A percentile compares a stretch with the other conserved stretches of the same genome.
phyloP scores from a whole-genome alignment of 148 eudicot species.

The Rhododendron ferrugineum region DNA sequence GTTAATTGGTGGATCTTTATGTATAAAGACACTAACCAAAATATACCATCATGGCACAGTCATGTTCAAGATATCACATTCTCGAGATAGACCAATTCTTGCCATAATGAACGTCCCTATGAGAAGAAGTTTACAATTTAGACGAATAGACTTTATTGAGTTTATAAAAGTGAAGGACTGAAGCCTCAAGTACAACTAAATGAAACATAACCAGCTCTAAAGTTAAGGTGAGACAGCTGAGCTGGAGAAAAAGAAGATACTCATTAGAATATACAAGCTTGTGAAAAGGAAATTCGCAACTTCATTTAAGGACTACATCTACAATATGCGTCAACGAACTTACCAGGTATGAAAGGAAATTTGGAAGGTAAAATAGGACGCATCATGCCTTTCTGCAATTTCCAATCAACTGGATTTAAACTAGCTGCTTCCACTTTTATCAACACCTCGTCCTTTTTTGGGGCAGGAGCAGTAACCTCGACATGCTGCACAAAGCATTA shows the following conservation, averaged over 20 bases:
- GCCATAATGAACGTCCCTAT: background rate
- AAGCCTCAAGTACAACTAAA: background rate
- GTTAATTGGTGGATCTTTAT: background rate
- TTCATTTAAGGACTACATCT: background rate
- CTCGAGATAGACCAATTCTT: background rate
- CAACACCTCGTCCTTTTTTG: constrained; percentile 57
- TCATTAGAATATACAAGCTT: background rate
- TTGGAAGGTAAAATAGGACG: constrained; percentile 56
- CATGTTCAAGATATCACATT: background rate
- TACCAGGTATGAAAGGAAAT: constrained; percentile 69
- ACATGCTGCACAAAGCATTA: constrained; percentile 35
- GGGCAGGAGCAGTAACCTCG: constrained; percentile 60
- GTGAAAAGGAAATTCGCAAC: background rate
- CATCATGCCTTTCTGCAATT: constrained; percentile 50
- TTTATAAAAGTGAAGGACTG: background rate
- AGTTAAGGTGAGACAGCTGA: background rate
- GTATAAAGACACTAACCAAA: background rate
- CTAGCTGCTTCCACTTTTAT: constrained; percentile 73
- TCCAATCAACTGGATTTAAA: constrained; percentile 76
- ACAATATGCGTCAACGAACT: constrained; percentile 5
- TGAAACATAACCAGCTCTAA: background rate
- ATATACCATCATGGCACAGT: background rate
- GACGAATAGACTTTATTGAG: background rate
- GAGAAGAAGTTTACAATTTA: background rate
- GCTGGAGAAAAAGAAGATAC: background rate